Percentiles rank a stretch among this genome's conserved stretches.
These are phyloP conservation scores for Phytopythium delawarense DNA, from an alignment of 352 stramenopile genomes.

Conservation along the genomic window DNA sequence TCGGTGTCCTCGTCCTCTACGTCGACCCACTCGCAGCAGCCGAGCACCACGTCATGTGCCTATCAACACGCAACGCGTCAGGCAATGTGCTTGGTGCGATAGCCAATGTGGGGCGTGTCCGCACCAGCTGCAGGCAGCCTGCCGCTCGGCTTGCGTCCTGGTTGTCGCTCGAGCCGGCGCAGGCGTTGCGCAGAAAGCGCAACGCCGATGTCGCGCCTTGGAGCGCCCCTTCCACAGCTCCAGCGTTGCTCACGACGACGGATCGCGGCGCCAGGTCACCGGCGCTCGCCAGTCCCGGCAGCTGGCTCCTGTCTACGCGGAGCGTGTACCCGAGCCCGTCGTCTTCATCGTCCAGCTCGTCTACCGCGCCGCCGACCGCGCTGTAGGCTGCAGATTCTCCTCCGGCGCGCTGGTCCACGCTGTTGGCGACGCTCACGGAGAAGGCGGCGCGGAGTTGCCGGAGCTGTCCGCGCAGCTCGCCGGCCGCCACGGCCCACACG, in stretches of 20 bases:
- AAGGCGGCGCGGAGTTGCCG: neutral
- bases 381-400: neutral
- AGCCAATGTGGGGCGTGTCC: neutral
- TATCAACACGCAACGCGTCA: conserved; percentile 6
- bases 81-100: no score
- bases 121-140: conserved; percentile 18
- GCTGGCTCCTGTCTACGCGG: conserved; percentile 28
- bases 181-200: conserved; percentile 74
- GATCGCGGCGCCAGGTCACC: conserved; percentile 25
- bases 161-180: conserved; percentile 36
- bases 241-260: conserved; percentile 22
- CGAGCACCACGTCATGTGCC: conserved; percentile 34
- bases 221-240: conserved; percentile 7
- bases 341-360: conserved; percentile 39
- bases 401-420: neutral
- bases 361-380: neutral
- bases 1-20: conserved; percentile 49
- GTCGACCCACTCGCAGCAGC: conserved; percentile 53
- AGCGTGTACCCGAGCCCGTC: conserved; percentile 76
- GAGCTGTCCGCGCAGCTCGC: conserved; percentile 6
- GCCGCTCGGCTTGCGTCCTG: conserved; percentile 38
- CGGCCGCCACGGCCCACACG: conserved; percentile 16
- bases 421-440: neutral
- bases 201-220: conserved; percentile 38
- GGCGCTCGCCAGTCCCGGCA: conserved; percentile 18